Conservation (phyloP, 768 basidiomycete species). For the Cyathus striatus region DNA sequence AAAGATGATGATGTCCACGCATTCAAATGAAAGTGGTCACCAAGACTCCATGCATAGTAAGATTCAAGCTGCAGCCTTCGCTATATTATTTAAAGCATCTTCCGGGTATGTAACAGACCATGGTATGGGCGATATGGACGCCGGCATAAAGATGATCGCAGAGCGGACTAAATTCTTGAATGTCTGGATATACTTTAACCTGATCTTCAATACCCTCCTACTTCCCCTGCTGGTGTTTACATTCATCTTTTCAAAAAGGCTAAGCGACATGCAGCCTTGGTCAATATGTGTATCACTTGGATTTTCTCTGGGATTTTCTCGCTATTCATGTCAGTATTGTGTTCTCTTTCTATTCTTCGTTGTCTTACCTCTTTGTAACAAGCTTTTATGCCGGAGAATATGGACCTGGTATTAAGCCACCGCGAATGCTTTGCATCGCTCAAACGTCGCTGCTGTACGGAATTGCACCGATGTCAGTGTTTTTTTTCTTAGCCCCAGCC, state of each 20-base stretch:
- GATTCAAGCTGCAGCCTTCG: no score
- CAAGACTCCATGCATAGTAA: no score
- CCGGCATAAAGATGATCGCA: not conserved
- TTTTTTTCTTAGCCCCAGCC: not conserved
- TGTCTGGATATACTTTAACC: constrained; percentile 39
- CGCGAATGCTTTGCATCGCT: constrained; percentile 30
- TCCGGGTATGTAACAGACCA: no score
- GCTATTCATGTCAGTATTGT: constrained; percentile 33
- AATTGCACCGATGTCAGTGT: constrained; percentile 31
- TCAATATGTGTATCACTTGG: constrained; percentile 45
- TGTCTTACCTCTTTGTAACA: not conserved
- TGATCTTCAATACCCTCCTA: constrained; percentile 39
- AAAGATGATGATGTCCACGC: no score
- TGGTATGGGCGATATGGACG: no score
- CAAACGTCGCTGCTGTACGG: constrained; percentile 38
- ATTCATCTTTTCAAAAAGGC: constrained; percentile 33
- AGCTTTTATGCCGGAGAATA: constrained; percentile 37
- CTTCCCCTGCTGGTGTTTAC: constrained; percentile 39
- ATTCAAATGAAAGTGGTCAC: no score
- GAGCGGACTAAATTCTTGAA: constrained; percentile 13
- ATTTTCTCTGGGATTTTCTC: constrained; percentile 39
- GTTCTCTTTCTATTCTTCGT: not conserved
- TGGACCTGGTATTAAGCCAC: constrained; percentile 29
- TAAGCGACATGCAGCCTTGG: constrained; percentile 35
- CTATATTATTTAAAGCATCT: no score